These are phyloP conservation scores for Phycomyces nitens DNA, from an alignment of 192 early-diverging fungal species.

Conservation along the genomic window DNA sequence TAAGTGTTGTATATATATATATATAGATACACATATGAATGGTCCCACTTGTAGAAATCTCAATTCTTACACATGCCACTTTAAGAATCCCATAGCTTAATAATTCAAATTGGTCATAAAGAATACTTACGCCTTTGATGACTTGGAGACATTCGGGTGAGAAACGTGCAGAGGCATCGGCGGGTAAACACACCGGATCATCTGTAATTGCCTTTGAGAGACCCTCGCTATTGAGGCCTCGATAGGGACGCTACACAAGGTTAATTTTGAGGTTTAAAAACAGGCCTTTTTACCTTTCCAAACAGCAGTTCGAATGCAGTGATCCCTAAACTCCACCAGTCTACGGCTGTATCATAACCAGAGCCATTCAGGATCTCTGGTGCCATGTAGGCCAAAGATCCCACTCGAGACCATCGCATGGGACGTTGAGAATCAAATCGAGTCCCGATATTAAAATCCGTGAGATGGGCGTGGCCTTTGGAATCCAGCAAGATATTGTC, in stretches of 20 bases:
- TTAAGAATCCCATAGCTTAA: background rate
- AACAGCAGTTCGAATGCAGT: constrained; percentile 72
- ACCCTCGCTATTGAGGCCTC: too few relatives aligned
- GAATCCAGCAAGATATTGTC: constrained; percentile 82
- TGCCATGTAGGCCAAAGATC: constrained; percentile 87
- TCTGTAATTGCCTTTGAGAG: too few relatives aligned
- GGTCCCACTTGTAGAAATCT: too few relatives aligned
- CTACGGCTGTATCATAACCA: constrained; percentile 50
- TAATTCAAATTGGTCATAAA: background rate
- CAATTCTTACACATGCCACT: background rate
- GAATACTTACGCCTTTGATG: background rate
- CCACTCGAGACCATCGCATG: constrained; percentile 72
- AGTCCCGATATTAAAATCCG: constrained; percentile 95
- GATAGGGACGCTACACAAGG: background rate
- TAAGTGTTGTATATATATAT: background rate
- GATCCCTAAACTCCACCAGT: constrained; percentile 85
- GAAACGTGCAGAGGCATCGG: too few relatives aligned
- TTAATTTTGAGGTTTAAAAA: constrained; percentile 3
- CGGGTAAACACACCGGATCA: too few relatives aligned
- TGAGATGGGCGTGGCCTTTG: constrained; percentile 85
- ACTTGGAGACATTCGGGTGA: too few relatives aligned
- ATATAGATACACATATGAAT: too few relatives aligned
- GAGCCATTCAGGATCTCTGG: constrained; percentile 67
- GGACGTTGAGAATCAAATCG: constrained; percentile 52
- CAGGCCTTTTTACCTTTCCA: constrained; percentile 57